Percentiles rank a stretch among this genome's conserved stretches.
These are phyloP conservation scores for Lunularia cruciata DNA, from an alignment of 225 moss, liverwort and hornwort genomes.

Conservation along the genomic window DNA sequence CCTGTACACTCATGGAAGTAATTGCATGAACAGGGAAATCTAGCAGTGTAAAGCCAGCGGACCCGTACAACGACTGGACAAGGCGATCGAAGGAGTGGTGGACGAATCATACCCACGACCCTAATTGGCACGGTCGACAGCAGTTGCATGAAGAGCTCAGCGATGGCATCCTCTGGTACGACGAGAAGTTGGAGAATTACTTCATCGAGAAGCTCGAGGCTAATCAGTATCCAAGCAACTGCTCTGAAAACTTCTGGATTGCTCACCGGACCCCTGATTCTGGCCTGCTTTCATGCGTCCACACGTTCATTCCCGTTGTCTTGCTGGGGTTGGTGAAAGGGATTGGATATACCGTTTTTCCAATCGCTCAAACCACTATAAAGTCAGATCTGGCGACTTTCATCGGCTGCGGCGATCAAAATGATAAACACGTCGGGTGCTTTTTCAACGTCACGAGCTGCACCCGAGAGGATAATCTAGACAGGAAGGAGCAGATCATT, in stretches of 20 bases:
- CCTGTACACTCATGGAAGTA: conserved; percentile 15
- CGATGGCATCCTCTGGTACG: conserved; percentile 27
- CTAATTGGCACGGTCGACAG: conserved; percentile 30
- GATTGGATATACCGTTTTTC: conserved; percentile 19
- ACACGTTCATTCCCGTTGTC: conserved; percentile 24
- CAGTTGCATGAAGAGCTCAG: conserved; percentile 18
- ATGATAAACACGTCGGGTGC: conserved; percentile 19
- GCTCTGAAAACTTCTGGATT: conserved; percentile 35
- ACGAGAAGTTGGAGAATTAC: conserved; percentile 24
- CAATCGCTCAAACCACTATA: not conserved
- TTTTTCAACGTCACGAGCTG: conserved; percentile 42
- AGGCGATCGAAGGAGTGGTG: conserved; percentile 30
- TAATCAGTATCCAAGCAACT: conserved; percentile 29
- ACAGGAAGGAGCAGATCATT: conserved; percentile 18
- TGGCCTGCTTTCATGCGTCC: conserved; percentile 32
- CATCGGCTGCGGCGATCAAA: conserved; percentile 28
- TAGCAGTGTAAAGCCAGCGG: conserved; percentile 12
- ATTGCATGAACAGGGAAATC: conserved; percentile 9
- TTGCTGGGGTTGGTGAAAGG: conserved; percentile 35
- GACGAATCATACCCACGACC: conserved; percentile 10
- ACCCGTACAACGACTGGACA: conserved; percentile 21
- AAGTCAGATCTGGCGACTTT: conserved; percentile 27
- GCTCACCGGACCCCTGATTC: conserved; percentile 31
- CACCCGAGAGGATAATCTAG: conserved; percentile 14
- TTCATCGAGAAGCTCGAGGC: conserved; percentile 28